A percentile compares a stretch with the other conserved stretches of the same genome.
Evolutionary conservation across 768 basidiomycete genomes (phyloP).

Genomic region (Rhodosporidiobolus sp.): DNA sequence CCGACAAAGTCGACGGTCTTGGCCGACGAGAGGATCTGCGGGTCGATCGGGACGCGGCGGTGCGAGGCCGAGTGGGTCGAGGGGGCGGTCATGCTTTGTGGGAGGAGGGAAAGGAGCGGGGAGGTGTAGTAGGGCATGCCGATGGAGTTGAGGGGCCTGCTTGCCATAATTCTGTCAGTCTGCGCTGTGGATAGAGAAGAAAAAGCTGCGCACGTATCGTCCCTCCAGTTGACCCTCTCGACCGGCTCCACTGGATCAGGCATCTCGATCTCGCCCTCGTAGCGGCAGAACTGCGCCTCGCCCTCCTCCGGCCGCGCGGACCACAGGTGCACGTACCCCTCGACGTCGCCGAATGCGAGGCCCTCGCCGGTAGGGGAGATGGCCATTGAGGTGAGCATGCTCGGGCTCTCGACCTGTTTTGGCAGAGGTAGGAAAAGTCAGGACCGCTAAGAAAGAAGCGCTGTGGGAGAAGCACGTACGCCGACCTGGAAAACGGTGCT

Average conservation of each 20-base stretch:
- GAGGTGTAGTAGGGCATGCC: slow-evolving; percentile 81
- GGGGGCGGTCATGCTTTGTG: slow-evolving; percentile 43
- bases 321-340: slow-evolving; percentile 76
- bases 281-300: slow-evolving; percentile 77
- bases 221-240: slow-evolving; percentile 74
- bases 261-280: slow-evolving; percentile 81
- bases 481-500: slow-evolving; percentile 70
- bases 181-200: not conserved
- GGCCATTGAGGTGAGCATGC: slow-evolving; percentile 74
- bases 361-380: slow-evolving; percentile 85
- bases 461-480: too few relatives aligned
- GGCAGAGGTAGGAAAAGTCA: not conserved
- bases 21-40: slow-evolving; percentile 70
- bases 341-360: slow-evolving; percentile 84
- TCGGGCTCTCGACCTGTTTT: slow-evolving; percentile 49
- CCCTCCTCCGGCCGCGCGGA: slow-evolving; percentile 62
- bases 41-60: slow-evolving; percentile 61
- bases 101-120: slow-evolving; percentile 67
- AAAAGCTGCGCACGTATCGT: slow-evolving; percentile 63
- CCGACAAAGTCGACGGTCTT: slow-evolving; percentile 84
- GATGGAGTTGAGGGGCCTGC: slow-evolving; percentile 78
- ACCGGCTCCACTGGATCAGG: slow-evolving; percentile 67
- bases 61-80: slow-evolving; percentile 44
- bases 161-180: not conserved
- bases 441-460: too few relatives aligned